Base-by-base conservation (phyloP, 306 rosid genomes). In the Malus asiatica region DNA sequence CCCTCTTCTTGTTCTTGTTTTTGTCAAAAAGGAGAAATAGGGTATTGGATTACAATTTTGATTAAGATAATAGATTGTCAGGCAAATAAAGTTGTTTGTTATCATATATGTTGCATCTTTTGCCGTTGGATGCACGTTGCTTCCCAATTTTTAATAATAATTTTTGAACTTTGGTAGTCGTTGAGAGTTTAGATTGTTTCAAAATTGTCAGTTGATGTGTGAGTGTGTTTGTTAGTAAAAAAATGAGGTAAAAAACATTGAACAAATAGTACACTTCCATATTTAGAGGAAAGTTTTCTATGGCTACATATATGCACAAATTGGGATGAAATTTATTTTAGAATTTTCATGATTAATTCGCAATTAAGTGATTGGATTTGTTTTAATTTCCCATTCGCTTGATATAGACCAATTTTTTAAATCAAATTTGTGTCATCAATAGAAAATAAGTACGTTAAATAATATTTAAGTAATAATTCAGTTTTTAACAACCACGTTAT, bases 101-200 rank as follows among this genome's bases (percentile, higher is more conserved):
- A 16, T 64, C 68, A 64, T 30, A 6, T 60, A 40, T 40, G 44
- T 8, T 40, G 67, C 13, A 62, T 27, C 67, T 62, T 27, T 15
- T 2, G 69, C 45, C 69, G 69, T 65, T 65, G 33, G 69, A 72
- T 72, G 55, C 67, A 72, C 67, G 67, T 58, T 72, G 19, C 76
- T 22, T 33, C 57, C 67, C 14, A 14, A 35, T 10, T 71, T 71
- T 71, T 19, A 30, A 53, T 71, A 6, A 53, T 38, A 38, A 7
- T 38, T 52, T 71, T 60, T 71, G 32, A 58, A 70, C 18, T 70
- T 25, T 3, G 18, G 29, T 48, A 8, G 19, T 53, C 19, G 22
- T 53, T 16, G 59, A 10, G 12, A 42, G 45, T 42, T 10, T 8
- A 42, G 12, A 42, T 42, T 42, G 45, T 9, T 42, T 8, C 45